Evolutionary conservation across 768 basidiomycete species (phyloP), one percentile per base, ranked within the genome.

Genomic region (Lactarius vividus): DNA sequence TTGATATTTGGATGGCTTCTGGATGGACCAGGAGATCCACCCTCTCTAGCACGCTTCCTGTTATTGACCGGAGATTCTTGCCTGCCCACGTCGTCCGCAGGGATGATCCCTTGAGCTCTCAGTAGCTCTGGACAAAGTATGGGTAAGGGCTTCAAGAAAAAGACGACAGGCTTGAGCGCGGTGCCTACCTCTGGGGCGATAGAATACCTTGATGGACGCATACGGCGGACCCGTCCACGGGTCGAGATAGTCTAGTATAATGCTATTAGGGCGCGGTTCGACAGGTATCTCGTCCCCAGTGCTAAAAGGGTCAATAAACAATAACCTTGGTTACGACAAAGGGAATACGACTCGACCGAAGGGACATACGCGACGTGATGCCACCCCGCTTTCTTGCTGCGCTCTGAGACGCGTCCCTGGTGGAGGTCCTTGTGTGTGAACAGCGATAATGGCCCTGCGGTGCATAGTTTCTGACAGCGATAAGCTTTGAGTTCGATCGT

Each of bases 31-130:
- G 57, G 33, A 6, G 33, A 55, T 37, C n/a, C 26, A 20, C 23
- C 61, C 16, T 59, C 49, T 42, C 61, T 44, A 18, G n/a, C 16
- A 55, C 57, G 66, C 61, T 59, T 63, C 57, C 33, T 57, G n/a
- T 31, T 6, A 9, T 62, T 53, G 31, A 52, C 3, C 11, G 15
- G n/a, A 9, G 44, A 42, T 23, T 2, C 31, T 23, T 11, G 23
- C 8, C 16, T n/a, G 23, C 4, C 23, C 13, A 58, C 11, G 37
- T n/a, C 18, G 26, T 20, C 29, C 40, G n/a, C n/a, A 23, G 42
- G 15, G 5, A 67, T 67, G 16, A 67, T 62, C 4, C 65, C 66
- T 20, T 63, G 52, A 1, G 66, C 66, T 35, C 37, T 67, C 62
- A 67, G 56, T 26, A 66, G 8, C 40, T 58, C 65, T 66, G 49